These are phyloP conservation scores for Penicillium olsonii DNA, from an alignment of 2,329 filamentous ascomycete genomes.

Conservation along the genomic window DNA sequence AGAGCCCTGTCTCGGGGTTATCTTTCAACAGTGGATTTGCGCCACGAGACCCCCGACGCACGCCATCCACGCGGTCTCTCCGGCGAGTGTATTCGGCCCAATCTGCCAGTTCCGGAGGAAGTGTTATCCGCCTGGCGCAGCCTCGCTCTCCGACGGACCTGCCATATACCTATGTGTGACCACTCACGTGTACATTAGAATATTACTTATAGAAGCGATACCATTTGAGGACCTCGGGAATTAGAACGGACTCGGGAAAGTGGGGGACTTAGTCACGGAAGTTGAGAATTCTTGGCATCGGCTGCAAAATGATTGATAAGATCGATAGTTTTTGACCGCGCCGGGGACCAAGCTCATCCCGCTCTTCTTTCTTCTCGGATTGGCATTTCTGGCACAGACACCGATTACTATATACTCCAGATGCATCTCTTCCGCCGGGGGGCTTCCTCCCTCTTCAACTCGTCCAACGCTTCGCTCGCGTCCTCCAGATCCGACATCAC, in stretches of 20 bases:
- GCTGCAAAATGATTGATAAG: constrained; percentile 37
- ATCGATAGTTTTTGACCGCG: constrained; percentile 17
- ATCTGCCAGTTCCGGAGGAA: constrained; percentile 38
- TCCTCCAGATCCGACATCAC: constrained; percentile 23
- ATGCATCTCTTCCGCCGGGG: constrained; percentile 42
- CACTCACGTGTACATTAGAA: too few relatives aligned
- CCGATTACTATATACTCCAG: not conserved
- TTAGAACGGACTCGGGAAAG: not conserved
- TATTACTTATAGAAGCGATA: constrained; percentile 13
- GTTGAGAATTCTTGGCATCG: constrained; percentile 25
- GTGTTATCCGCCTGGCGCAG: constrained; percentile 42
- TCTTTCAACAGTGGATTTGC: constrained; percentile 17
- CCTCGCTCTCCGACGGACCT: constrained; percentile 32
- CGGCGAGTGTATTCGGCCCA: constrained; percentile 33
- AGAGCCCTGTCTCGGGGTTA: constrained; percentile 20
- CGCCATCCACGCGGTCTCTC: constrained; percentile 40
- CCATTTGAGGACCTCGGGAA: constrained; percentile 17
- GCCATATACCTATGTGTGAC: constrained; percentile 37
- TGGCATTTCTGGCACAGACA: not conserved
- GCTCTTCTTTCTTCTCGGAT: not conserved
- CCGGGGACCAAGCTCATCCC: constrained; percentile 8
- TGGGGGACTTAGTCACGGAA: constrained; percentile 27
- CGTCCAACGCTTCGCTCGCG: constrained; percentile 29
- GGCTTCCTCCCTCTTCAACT: constrained; percentile 33
- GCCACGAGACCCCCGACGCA: constrained; percentile 21